Evolutionary conservation across 1,284 basidiomycete genomes (phyloP).

Genomic region (Phellinidium pouzarii): DNA sequence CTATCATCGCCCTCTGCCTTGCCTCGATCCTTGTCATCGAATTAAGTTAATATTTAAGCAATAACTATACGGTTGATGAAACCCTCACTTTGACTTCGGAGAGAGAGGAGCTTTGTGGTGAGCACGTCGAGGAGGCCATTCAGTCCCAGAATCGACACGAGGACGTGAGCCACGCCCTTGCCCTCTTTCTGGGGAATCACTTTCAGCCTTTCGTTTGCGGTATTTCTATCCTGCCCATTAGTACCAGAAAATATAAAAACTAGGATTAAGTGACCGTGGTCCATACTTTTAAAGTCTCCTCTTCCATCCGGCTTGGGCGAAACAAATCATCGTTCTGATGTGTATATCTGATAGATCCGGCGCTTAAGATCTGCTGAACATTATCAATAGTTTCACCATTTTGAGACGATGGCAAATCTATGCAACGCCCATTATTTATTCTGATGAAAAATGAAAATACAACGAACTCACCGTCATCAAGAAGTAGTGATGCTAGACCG

Average conservation of each 20-base stretch:
- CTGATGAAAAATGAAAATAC: not conserved
- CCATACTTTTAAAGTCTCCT: constrained; percentile 50
- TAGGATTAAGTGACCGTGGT: constrained; percentile 29
- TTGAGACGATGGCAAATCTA: constrained; percentile 17
- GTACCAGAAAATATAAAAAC: not conserved
- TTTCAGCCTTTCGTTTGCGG: constrained; percentile 15
- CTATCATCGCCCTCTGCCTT: constrained; percentile 52
- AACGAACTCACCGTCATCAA: constrained; percentile 55
- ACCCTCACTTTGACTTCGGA: constrained; percentile 44
- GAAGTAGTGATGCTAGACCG: constrained; percentile 59
- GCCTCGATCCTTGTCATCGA: constrained; percentile 43
- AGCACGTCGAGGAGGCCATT: constrained; percentile 59
- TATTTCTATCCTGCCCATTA: not conserved
- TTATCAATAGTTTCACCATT: constrained; percentile 31
- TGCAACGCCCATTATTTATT: not conserved
- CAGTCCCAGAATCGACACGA: constrained; percentile 30
- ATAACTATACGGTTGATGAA: not conserved
- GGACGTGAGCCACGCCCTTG: constrained; percentile 20
- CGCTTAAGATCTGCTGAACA: constrained; percentile 51
- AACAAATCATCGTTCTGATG: constrained; percentile 69
- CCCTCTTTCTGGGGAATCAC: constrained; percentile 25
- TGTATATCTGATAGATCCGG: constrained; percentile 57
- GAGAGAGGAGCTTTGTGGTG: constrained; percentile 47
- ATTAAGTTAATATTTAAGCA: not conserved
- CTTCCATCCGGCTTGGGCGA: constrained; percentile 60